Percentiles rank a stretch among this genome's conserved stretches.
phyloP scores from a whole-genome alignment of 2,329 filamentous ascomycete species.

The Sporothrix variecibatus region DNA sequence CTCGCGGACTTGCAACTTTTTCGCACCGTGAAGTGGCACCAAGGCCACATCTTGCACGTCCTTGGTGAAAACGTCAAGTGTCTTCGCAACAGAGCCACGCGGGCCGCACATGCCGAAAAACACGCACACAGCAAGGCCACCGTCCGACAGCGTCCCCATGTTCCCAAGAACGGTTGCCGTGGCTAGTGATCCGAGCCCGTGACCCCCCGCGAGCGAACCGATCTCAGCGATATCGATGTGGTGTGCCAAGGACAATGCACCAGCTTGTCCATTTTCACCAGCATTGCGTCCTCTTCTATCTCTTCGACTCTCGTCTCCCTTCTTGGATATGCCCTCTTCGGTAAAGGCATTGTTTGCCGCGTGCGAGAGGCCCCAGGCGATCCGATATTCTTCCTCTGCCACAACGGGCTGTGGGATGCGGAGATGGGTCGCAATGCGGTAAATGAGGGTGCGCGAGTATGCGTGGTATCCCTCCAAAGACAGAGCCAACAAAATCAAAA shows the following conservation, averaged over 20 bases:
- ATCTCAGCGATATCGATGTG: slow-evolving; percentile 77
- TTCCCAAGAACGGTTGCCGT: slow-evolving; percentile 78
- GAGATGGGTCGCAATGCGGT: slow-evolving; percentile 70
- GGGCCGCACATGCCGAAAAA: slow-evolving; percentile 91
- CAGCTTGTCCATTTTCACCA: slow-evolving; percentile 57
- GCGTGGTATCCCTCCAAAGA: slow-evolving; percentile 77
- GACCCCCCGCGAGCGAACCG: slow-evolving; percentile 74
- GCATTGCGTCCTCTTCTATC: slow-evolving; percentile 71
- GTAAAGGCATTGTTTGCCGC: slow-evolving; percentile 68
- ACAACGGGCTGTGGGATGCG: slow-evolving; percentile 66
- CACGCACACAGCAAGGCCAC: slow-evolving; percentile 75
- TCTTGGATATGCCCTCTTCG: slow-evolving; percentile 63
- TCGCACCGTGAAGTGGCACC: slow-evolving; percentile 65
- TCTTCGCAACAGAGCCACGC: slow-evolving; percentile 72
- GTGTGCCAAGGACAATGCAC: slow-evolving; percentile 72
- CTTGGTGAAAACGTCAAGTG: slow-evolving; percentile 83
- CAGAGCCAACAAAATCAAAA: slow-evolving; percentile 69
- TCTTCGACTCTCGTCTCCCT: slow-evolving; percentile 64
- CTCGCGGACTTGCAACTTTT: slow-evolving; percentile 48
- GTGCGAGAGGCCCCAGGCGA: slow-evolving; percentile 73
- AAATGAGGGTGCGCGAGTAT: slow-evolving; percentile 70
- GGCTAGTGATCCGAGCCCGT: slow-evolving; percentile 71
- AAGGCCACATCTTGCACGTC: slow-evolving; percentile 91
- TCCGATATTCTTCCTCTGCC: slow-evolving; percentile 70
- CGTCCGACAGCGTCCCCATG: slow-evolving; percentile 78